phyloP scores from a whole-genome alignment of 306 rosid genomes.

The Lathyrus sativus region DNA sequence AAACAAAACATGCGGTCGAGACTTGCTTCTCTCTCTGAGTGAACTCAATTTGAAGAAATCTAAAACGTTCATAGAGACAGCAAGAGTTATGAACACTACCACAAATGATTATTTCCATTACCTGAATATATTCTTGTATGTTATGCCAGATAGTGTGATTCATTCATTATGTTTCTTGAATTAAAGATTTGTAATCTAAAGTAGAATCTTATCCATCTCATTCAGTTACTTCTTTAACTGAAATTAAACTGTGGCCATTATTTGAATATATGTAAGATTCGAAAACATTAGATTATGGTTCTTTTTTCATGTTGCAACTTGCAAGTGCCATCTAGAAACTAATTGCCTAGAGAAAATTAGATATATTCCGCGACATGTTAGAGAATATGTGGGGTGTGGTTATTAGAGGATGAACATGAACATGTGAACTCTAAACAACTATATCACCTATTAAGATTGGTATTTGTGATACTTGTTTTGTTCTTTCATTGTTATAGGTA shows the following conservation, averaged over 20 bases:
- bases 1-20: conserved; percentile 36
- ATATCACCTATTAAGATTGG: neutral
- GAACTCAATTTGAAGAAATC: conserved; percentile 21
- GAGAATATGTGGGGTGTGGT: too few relatives aligned
- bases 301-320: conserved; percentile 24
- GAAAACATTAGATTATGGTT: conserved; percentile 29
- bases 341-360: conserved; percentile 29
- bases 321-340: conserved; percentile 11
- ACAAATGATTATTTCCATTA: neutral
- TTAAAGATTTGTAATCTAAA: conserved; percentile 2
- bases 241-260: conserved; percentile 42
- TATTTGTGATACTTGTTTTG: too few relatives aligned
- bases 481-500: too few relatives aligned
- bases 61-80: conserved; percentile 30
- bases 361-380: neutral
- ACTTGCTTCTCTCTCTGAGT: neutral
- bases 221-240: conserved; percentile 27
- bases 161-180: conserved; percentile 7
- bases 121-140: conserved; percentile 45
- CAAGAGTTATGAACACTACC: conserved; percentile 32
- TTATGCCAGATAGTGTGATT: conserved; percentile 4
- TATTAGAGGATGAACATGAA: neutral
- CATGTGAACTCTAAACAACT: neutral
- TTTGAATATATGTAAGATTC: conserved; percentile 39
- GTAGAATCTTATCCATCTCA: conserved; percentile 28